Evolutionary conservation across 2,329 filamentous ascomycete species (phyloP).

Genomic region (Colletotrichum agaves): DNA sequence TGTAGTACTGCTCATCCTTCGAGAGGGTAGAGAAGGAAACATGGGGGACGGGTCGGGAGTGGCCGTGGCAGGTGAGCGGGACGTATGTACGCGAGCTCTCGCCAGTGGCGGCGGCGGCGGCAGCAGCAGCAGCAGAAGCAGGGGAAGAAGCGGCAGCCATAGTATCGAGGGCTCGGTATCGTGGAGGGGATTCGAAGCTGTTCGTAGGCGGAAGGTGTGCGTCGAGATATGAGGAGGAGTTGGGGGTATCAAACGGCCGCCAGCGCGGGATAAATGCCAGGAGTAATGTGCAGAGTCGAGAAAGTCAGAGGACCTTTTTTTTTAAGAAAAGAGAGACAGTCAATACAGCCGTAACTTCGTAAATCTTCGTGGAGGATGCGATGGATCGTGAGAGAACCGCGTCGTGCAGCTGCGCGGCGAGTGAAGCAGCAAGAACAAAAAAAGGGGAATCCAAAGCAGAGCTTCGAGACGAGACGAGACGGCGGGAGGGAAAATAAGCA

Average conservation of each 20-base stretch:
- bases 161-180: background rate
- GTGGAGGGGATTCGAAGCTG: background rate
- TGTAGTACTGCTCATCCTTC: conserved; percentile 86
- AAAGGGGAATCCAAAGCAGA: background rate
- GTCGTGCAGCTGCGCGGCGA: conserved; percentile 11
- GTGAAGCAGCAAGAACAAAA: conserved; percentile 11
- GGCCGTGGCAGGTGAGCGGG: conserved; percentile 92
- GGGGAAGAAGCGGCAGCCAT: conserved; percentile 16
- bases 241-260: conserved; percentile 30
- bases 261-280: background rate
- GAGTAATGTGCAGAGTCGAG: background rate
- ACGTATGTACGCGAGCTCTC: conserved; percentile 69
- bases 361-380: conserved; percentile 30
- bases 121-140: background rate
- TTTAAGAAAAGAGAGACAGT: conserved; percentile 27
- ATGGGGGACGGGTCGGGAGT: conserved; percentile 92
- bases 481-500: background rate
- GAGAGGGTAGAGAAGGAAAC: conserved; percentile 88
- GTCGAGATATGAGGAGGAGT: background rate
- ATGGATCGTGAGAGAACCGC: conserved; percentile 20
- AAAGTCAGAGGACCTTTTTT: background rate
- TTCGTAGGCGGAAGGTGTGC: conserved; percentile 23
- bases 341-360: conserved; percentile 37
- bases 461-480: conserved; percentile 10
- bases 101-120: background rate